These are phyloP conservation scores for Hanseniaspora meyeri DNA, from an alignment of 805 yeast genomes.

Conservation along the genomic window DNA sequence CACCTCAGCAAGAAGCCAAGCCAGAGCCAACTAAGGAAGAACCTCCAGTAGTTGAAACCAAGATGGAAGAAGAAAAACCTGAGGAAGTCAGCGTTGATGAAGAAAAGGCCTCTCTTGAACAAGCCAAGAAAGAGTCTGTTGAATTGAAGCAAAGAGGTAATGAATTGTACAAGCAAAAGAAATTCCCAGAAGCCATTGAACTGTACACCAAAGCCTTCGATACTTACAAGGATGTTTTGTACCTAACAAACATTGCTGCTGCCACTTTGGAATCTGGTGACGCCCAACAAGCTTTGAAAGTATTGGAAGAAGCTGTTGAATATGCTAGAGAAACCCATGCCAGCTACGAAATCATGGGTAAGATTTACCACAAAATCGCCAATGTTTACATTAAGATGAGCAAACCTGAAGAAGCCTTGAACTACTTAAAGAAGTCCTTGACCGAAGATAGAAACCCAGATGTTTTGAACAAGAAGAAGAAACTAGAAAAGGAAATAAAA, in stretches of 20 bases:
- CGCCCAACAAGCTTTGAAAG: constrained; percentile 67
- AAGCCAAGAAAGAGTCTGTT: constrained; percentile 43
- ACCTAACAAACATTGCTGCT: constrained; percentile 91
- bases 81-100: constrained; percentile 21
- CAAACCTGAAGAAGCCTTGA: constrained; percentile 61
- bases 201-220: constrained; percentile 81
- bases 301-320: constrained; percentile 74
- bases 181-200: constrained; percentile 87
- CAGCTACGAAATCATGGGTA: constrained; percentile 83
- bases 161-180: constrained; percentile 66
- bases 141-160: constrained; percentile 76
- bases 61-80: constrained; percentile 19
- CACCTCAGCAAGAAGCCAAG: constrained; percentile 31
- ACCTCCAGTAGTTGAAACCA: constrained; percentile 14
- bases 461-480: constrained; percentile 72
- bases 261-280: constrained; percentile 96
- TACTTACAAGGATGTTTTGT: constrained; percentile 70
- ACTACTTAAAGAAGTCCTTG: constrained; percentile 72
- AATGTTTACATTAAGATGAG: constrained; percentile 63
- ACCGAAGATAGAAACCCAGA: constrained; percentile 98
- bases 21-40: constrained; percentile 23
- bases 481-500: constrained; percentile 77
- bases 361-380: constrained; percentile 87
- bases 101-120: constrained; percentile 21
- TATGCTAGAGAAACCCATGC: constrained; percentile 83